Base-by-base conservation (phyloP, 495 filamentous ascomycete species). In the Aspergillus coremiiformis region DNA sequence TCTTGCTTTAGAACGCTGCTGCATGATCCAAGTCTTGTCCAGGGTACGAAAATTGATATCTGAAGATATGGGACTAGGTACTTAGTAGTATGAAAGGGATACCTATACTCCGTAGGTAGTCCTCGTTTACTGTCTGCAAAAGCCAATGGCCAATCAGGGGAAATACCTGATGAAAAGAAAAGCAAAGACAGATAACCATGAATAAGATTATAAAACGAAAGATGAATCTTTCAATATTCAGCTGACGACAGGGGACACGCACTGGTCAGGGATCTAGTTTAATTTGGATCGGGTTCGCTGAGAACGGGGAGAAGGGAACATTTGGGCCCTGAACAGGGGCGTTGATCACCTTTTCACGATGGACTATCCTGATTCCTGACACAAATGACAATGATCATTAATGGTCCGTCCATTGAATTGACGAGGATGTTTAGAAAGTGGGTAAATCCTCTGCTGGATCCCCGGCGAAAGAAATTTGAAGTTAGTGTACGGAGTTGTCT, bases 181-280 rank as follows among this genome's bases (percentile, higher is more conserved):
- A 32, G 11, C 2, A 32, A 9, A 1, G 22, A 10, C 3, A 10
- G 42, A n/a, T n/a, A n/a, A n/a, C n/a, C n/a, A n/a, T n/a, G 42
- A 45, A 12, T 21, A 22, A 14, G 26, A 24, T 44, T 30, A 32
- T 39, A 39, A 19, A 14, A 21, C 4, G 11, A 19, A 8, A 15
- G 17, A 21, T 26, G 15, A 15, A n/a, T 30, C 21, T 45, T 35
- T 11, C 9, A 21, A 29, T 20, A 15, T 52, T 51, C 37, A 23
- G 59, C 59, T 62, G 55, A 62, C 59, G 56, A 62, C 55, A 56
- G 48, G n/a, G 53, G 46, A 58, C 51, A 62, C 59, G 59, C 59
- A 62, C 56, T 52, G 56, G 53, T 23, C 52, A 54, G 52, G 55
- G 55, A 56, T 56, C 53, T 42, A 58, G 39, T 37, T 21, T 44